Percentiles rank a stretch among this genome's conserved stretches.
These are phyloP conservation scores for Saccharomyces hybrid DNA, from an alignment of 1,139 yeast species.

Conservation along the genomic window DNA sequence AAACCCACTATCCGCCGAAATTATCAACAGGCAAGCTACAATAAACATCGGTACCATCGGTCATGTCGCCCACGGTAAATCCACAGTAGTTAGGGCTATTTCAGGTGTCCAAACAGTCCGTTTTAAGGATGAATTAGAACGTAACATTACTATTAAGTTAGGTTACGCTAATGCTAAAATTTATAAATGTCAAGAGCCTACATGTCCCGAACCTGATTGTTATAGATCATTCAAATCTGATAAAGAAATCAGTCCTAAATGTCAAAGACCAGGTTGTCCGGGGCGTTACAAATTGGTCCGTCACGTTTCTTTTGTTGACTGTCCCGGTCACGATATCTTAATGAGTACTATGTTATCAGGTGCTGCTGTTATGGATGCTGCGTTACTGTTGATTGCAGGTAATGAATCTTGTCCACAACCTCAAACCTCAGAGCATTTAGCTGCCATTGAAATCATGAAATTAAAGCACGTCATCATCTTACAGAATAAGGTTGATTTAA, in stretches of 20 bases:
- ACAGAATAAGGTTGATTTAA: constrained; percentile 96
- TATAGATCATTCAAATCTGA: constrained; percentile 91
- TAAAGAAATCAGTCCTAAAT: constrained; percentile 88
- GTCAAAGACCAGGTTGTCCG: constrained; percentile 74
- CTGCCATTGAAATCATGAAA: constrained; percentile 99
- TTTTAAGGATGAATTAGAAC: constrained; percentile 96
- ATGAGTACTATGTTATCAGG: constrained; percentile 99
- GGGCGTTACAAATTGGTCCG: constrained; percentile 87
- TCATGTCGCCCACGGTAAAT: constrained; percentile 98
- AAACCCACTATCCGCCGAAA: constrained; percentile 88
- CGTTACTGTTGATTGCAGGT: constrained; percentile 90
- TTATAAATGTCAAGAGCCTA: constrained; percentile 81
- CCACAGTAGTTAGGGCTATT: constrained; percentile 97
- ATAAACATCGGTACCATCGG: constrained; percentile 98
- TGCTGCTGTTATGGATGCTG: constrained; percentile 99
- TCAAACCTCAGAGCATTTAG: constrained; percentile 97
- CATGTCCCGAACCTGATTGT: constrained; percentile 91
- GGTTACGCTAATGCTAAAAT: constrained; percentile 99
- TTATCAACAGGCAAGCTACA: constrained; percentile 97
- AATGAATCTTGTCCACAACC: constrained; percentile 99
- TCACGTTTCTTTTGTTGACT: constrained; percentile 97
- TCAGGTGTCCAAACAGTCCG: constrained; percentile 98
- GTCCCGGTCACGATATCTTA: constrained; percentile 99
- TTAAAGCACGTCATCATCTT: constrained; percentile 91
- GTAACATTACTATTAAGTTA: constrained; percentile 95